Evolutionary conservation across 2,329 filamentous ascomycete genomes (phyloP).

Genomic region (Plectosphaerella cucumerina): DNA sequence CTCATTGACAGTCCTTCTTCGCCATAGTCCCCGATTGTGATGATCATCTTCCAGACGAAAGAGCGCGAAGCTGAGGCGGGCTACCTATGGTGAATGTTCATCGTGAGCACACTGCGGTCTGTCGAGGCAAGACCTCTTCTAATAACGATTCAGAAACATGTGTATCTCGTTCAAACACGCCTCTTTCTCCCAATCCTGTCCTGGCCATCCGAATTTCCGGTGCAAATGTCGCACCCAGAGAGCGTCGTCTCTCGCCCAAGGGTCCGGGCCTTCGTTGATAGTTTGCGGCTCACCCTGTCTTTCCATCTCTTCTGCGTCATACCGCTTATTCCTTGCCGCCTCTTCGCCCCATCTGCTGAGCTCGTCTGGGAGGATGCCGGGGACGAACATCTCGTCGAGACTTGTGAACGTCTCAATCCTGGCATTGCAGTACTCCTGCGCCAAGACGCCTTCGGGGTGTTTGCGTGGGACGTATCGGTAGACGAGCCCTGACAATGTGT

Average conservation of each 20-base stretch:
- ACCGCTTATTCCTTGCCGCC: background rate
- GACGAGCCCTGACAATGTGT: background rate
- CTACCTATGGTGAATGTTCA: too few relatives aligned
- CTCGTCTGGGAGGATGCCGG: too few relatives aligned
- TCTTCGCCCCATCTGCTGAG: background rate
- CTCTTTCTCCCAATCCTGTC: background rate
- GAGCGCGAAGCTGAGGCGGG: too few relatives aligned
- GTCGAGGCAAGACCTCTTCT: too few relatives aligned
- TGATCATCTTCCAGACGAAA: too few relatives aligned
- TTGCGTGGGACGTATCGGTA: background rate
- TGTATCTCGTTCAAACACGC: background rate
- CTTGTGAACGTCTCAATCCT: background rate
- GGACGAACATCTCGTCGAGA: background rate
- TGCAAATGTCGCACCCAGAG: too few relatives aligned
- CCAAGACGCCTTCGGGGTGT: too few relatives aligned
- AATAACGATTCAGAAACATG: too few relatives aligned
- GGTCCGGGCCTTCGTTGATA: background rate
- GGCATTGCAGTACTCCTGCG: background rate
- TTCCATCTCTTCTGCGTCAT: background rate
- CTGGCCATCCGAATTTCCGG: background rate
- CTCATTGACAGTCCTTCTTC: too few relatives aligned
- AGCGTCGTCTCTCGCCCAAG: background rate
- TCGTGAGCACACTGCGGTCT: too few relatives aligned
- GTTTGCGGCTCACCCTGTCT: background rate
- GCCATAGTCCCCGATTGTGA: too few relatives aligned